Evolutionary conservation across 2,329 filamentous ascomycete genomes (phyloP), one percentile per base, ranked within the genome.

Genomic region (Nemania sp.): DNA sequence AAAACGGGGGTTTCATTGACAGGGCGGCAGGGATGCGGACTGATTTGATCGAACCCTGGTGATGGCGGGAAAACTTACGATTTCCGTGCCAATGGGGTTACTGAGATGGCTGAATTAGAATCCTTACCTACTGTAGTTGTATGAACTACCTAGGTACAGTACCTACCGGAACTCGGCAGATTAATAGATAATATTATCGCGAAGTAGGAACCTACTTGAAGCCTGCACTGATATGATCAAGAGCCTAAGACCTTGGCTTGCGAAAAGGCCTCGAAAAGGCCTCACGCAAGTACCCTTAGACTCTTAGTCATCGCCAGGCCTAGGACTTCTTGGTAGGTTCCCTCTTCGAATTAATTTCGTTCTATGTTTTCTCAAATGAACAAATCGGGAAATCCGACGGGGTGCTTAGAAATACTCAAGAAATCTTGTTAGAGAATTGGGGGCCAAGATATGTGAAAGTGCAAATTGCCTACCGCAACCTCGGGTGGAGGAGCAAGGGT

Each of bases 51-150:
- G 17, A 26, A 23, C 26, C 37, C 37, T 17, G 20, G 39, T 53
- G 51, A 56, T 56, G 23, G 28, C 46, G 49, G 54, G 31, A 45
- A 48, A 48, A 23, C 17, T 28, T 24, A n/a, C 19, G n/a, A n/a
- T n/a, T 53, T 45, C 40, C 43, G 23, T 39, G 23, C 42, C 47
- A 52, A 52, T 52, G 19, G 34, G 37, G 30, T 43, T n/a, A 24
- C 11, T 40, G 30, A n/a, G 19, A 33, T 17, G 6, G 9, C 20
- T 19, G 11, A 24, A 24, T 34, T 23, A 24, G 28, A 40, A 44
- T 37, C 15, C n/a, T 34, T 36, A 19, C 6, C 33, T 36, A 15
- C 5, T 17, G 15, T 4, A 36, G 17, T 7, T 45, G 12, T 24
- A 34, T 15, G 17, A 19, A 5, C 3, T 28, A 33, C 36, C 3